Evolutionary conservation across 305 asterid genomes (phyloP), one percentile per base, ranked within the genome.

Genomic region (Solanum hybrid): DNA sequence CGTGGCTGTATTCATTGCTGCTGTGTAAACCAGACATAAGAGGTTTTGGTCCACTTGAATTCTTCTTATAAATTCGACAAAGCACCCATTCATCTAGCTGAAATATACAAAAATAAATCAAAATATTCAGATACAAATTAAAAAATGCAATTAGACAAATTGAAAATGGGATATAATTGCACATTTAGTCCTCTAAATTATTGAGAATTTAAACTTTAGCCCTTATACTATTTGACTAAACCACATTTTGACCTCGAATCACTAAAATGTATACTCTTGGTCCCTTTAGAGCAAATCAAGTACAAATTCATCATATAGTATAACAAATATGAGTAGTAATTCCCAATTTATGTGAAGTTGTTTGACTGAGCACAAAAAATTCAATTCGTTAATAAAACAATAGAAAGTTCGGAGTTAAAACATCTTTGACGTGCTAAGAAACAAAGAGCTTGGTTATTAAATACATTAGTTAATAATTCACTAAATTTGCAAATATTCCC

Each of bases 41-140:
- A 16, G 90, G 78, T 42, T 91, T 93, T 28, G 81, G 90, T 51
- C 93, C 95, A 46, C 92, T 89, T 6, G 97, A 91, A 80, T 91
- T 92, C 93, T 94, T 95, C 95, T 95, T 93, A 91, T 95, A 95
- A 87, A 95, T 94, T 85, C 97, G 93, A 84, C 97, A 95, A 8
- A 95, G 86, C 4, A 95, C 97, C 96, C 96, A 95, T 35, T 94
- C 97, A 87, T 95, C 97, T 93, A 95, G 90, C 96, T 95, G 40
- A 18, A 90, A 24, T 35, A 2, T 22, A 39, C 11, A 39, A 39
- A 8, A 2, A 0, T 24, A 40, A 61, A 0, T 9, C 0, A 18
- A 18, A 20, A 18, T 6, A 20, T 3, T 18, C n/a, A 18, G 11
- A 57, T 74, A 4, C 37, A 14, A 13, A 51, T 75, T 5, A 67